Evolutionary conservation across 2,329 filamentous ascomycete genomes (phyloP), one percentile per base, ranked within the genome.

Genomic region (Monilinia fructigena): DNA sequence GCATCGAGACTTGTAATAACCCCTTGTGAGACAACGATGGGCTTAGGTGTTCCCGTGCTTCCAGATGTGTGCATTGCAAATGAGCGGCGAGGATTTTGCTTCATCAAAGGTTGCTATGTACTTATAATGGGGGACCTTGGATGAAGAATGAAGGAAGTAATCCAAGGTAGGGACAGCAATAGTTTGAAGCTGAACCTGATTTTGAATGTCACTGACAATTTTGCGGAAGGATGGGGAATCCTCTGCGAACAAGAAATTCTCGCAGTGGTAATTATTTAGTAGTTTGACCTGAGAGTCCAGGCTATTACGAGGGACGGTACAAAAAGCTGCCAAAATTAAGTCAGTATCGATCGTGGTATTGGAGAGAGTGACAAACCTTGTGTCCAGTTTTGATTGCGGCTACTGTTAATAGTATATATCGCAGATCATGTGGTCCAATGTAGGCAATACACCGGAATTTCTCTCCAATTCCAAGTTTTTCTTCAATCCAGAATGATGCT

Each of bases 401-500:
- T 28, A 66, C 23, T 18, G 55, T 54, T 14, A 54, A 16, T 23
- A 66, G 23, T 11, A 59, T 53, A 40, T 53, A 66, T 31, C 56
- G 42, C 38, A 61, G 47, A 28, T 66, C 64, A 23, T 66, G 55
- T 12, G 64, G 50, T 0, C 80, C 81, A 63, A 82, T 77, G 70
- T 81, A 83, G 3, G 80, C 78, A 35, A 82, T 74, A 0, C 78
- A 81, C 0, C 77, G 78, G 56, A 78, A 77, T 16, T 58, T 18
- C 23, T 65, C 26, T 16, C 58, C 53, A 38, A 35, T 38, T 12
- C 69, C 60, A 18, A 70, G 2, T 16, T 60, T 2, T 7, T 64
- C 38, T 38, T 67, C 35, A 23, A 72, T n/a, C 53, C 62, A 68
- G 50, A 66, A 58, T 14, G 70, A 70, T 18, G 63, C 65, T 16